A percentile compares a stretch with the other conserved stretches of the same genome.
phyloP scores from a whole-genome alignment of 116 monocot genomes.

The Cymodocea nodosa region DNA sequence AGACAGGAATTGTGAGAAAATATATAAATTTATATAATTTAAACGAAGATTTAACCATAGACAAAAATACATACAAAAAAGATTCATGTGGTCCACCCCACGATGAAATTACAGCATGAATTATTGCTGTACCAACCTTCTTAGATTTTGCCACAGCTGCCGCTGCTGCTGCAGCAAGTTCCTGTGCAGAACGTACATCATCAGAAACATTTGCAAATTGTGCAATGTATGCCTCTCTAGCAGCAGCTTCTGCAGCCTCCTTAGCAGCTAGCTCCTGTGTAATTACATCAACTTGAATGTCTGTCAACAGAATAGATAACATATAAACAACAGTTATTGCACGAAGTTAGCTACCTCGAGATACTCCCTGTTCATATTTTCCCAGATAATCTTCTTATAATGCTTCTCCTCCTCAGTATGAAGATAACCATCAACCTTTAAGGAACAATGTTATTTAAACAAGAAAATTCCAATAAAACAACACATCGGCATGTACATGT shows the following conservation, averaged over 20 bases:
- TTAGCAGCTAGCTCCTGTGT: conserved; percentile 83
- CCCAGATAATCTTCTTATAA: conserved; percentile 76
- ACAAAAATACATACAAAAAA: too few relatives aligned
- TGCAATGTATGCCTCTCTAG: conserved; percentile 35
- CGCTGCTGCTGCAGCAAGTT: conserved; percentile 28
- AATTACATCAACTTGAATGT: background rate
- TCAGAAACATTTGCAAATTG: conserved; percentile 28
- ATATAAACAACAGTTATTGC: background rate
- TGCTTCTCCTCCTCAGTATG: conserved; percentile 71
- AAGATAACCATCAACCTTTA: conserved; percentile 78
- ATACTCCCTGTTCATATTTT: conserved; percentile 89
- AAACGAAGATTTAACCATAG: too few relatives aligned
- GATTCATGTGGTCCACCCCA: too few relatives aligned
- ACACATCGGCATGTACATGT: background rate
- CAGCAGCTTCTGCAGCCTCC: conserved; percentile 57
- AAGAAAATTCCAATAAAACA: background rate
- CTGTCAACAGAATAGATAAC: background rate
- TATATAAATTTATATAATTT: too few relatives aligned
- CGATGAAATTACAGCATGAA: too few relatives aligned
- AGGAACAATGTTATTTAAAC: conserved; percentile 1
- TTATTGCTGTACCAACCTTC: conserved; percentile 10
- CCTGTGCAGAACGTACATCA: conserved; percentile 20
- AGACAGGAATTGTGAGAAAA: too few relatives aligned
- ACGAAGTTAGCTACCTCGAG: conserved; percentile 46
- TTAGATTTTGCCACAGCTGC: conserved; percentile 31